Evolutionary conservation across 1,284 basidiomycete species (phyloP), one percentile per base, ranked within the genome.

Genomic region (Porodaedalea pini): DNA sequence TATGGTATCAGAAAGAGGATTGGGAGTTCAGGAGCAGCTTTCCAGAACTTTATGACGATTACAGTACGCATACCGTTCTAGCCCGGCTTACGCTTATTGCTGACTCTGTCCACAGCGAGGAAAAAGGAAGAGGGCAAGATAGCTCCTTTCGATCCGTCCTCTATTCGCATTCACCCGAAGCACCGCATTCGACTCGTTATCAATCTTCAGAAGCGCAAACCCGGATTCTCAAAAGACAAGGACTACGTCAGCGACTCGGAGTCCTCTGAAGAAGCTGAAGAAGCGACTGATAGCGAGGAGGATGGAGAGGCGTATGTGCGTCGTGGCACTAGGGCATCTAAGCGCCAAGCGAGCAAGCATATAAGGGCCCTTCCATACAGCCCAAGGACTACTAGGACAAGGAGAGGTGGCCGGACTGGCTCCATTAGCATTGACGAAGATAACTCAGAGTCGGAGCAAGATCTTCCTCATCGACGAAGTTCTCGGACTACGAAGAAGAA

Each of bases 71-170:
- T 4, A 27, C 51, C 19, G 34, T 53, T 54, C n/a, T 34, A 23
- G 6, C 17, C n/a, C 32, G 43, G 39, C 45, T 64, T 29, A 59
- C 25, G 25, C 10, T 13, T 13, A 11, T 8, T 36, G 15, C 47
- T 60, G 19, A 65, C 25, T 19, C 3, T 4, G 53, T 45, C 34
- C 27, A 40, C 56, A 85, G 83, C 75, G 60, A 68, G 63, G 43
- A 75, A 71, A 61, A 78, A 80, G 64, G 65, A 59, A 39, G 65
- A 64, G 3, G 78, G 77, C 17, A 61, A 66, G 5, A 70, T 86
- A 25, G 68, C 67, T 0, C 65, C 68, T 0, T 90, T 90, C 66
- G 79, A 88, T 64, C 86, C 86, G n/a, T 75, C 77, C 25, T 79
- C 79, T 2, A 60, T 67, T 17, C 76, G 81, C 59, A 74, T 90